These are phyloP conservation scores for Incumbomyces delicatus DNA, from an alignment of 2,329 filamentous ascomycete genomes.

Conservation along the genomic window DNA sequence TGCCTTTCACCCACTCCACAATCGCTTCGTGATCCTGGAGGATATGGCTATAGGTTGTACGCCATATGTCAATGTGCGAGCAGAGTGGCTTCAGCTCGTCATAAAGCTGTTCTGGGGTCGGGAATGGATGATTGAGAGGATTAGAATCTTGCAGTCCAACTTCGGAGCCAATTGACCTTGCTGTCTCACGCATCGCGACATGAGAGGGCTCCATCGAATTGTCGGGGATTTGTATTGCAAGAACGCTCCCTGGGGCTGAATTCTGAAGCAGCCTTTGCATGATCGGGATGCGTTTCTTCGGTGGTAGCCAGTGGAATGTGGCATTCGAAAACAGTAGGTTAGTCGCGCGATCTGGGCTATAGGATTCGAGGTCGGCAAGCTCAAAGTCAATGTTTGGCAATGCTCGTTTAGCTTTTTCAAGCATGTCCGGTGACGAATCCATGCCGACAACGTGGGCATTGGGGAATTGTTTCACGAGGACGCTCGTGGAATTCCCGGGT, in stretches of 20 bases:
- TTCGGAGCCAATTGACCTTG: conserved; percentile 32
- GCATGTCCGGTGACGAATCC: conserved; percentile 49
- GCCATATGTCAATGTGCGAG: conserved; percentile 42
- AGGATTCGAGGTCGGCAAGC: conserved; percentile 38
- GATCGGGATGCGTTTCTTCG: conserved; percentile 33
- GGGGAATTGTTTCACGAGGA: conserved; percentile 41
- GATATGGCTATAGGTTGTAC: conserved; percentile 45
- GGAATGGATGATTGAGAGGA: conserved; percentile 40
- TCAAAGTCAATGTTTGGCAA: conserved; percentile 38
- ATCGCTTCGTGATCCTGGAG: conserved; percentile 41
- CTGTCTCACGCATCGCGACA: conserved; percentile 39
- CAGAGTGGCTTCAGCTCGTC: conserved; percentile 38
- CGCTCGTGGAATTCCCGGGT: conserved; percentile 48
- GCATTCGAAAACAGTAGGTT: conserved; percentile 49
- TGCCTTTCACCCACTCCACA: conserved; percentile 52
- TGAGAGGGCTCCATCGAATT: conserved; percentile 44
- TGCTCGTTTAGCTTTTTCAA: conserved; percentile 35
- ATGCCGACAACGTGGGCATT: conserved; percentile 40
- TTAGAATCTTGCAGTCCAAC: conserved; percentile 19
- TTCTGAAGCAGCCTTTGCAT: conserved; percentile 35
- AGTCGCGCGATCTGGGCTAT: conserved; percentile 23
- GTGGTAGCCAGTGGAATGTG: conserved; percentile 49
- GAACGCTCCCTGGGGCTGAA: conserved; percentile 36
- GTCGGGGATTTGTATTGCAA: conserved; percentile 48
- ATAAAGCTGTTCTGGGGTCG: conserved; percentile 39